phyloP scores from a whole-genome alignment of 169 alveolate genomes.

The Toxoplasma gondii region DNA sequence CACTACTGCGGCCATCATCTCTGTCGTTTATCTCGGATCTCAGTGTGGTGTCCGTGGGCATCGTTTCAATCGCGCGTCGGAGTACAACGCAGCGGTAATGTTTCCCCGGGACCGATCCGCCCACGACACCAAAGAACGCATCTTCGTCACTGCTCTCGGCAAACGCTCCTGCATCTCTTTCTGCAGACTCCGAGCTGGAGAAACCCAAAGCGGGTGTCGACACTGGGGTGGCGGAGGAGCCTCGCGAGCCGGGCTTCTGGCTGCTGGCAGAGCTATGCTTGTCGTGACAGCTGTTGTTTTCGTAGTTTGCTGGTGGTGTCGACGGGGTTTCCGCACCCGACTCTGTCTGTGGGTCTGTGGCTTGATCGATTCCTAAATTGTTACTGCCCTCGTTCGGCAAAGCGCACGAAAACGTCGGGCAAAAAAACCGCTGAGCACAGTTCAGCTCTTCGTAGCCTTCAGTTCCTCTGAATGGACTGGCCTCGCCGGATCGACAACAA shows the following conservation, averaged over 20 bases:
- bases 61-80: neutral
- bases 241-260: neutral
- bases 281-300: neutral
- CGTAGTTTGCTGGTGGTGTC: neutral
- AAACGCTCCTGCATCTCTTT: neutral
- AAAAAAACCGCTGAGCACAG: neutral
- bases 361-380: neutral
- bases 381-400: neutral
- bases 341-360: neutral
- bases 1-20: neutral
- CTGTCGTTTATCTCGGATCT: neutral
- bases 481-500: neutral
- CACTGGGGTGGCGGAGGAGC: neutral
- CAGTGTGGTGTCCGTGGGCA: neutral
- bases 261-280: neutral
- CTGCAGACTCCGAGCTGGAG: neutral
- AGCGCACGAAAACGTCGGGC: neutral
- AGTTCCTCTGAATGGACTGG: neutral
- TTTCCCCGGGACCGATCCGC: neutral
- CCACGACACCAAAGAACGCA: neutral
- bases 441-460: neutral
- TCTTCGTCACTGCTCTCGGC: neutral
- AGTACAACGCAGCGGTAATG: neutral
- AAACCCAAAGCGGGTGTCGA: neutral
- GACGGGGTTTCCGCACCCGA: neutral